Base-by-base conservation (phyloP, 2,329 filamentous ascomycete genomes). In the Penicillium sp. region DNA sequence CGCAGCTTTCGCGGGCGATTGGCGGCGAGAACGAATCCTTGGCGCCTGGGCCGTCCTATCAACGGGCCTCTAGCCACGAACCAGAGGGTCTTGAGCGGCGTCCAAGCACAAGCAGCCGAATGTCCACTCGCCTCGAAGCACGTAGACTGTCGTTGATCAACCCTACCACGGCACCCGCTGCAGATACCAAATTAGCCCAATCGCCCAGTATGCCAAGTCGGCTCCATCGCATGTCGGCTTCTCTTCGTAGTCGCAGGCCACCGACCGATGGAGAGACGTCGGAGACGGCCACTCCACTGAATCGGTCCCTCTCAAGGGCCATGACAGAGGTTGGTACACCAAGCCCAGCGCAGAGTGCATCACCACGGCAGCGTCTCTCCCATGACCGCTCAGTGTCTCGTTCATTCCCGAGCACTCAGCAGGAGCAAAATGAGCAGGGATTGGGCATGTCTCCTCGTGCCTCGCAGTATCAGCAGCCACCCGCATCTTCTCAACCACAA, bases 281-380 rank as follows among this genome's bases (percentile, higher is more conserved):
- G 37, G 71, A 72, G 49, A 71, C 68, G 41, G 65, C 61, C 47
- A 73, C 64, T 35, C 67, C 72, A 4, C 67, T 68, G 33, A 67
- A 58, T 40, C 76, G 78, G 31, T 75, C 79, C 4, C 60, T 77
- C 35, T 77, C 78, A 18, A 70, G 79, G 56, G 77, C 78, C 31
- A 74, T 76, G 70, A 79, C 78, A 1, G 79, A 81, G 33, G 66
- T 75, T 40, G 68, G 69, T 22, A 72, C 66, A 36, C 67, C 70
- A 33, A 66, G 65, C n/a, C 60, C 67, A 10, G 55, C 64, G 5
- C 69, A 70, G 56, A 69, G 69, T 11, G 66, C 68, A 6, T 66
- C 72, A 7, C 68, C 73, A 2, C 70, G 72, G 43, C 75, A 77
- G 54, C 73, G 75, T 40, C 59, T 69, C 31, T 70, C 71, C 16